A percentile compares a stretch with the other conserved stretches of the same genome.
phyloP scores from a whole-genome alignment of 2,329 filamentous ascomycete species.

The Diaporthe sp. region DNA sequence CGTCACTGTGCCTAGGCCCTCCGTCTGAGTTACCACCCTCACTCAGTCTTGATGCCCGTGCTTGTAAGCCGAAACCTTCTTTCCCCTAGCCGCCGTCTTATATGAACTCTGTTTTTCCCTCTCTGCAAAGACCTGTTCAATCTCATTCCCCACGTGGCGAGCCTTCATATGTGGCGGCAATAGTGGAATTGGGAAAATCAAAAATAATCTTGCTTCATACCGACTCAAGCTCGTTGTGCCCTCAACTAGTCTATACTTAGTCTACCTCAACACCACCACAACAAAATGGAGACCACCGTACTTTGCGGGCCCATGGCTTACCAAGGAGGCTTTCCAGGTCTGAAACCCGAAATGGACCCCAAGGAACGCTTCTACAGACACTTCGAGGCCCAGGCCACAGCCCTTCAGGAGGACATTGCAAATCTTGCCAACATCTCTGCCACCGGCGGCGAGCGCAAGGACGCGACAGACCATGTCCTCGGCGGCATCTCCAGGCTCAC shows the following conservation, averaged over 20 bases:
- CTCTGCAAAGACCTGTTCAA: neutral
- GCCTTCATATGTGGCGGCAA: neutral
- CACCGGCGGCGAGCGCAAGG: slow-evolving; percentile 80
- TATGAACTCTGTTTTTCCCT: slow-evolving; percentile 18
- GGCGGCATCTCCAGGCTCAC: slow-evolving; percentile 85
- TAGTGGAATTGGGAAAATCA: neutral
- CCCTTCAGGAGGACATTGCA: slow-evolving; percentile 81
- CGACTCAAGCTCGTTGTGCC: neutral
- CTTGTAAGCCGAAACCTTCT: slow-evolving; percentile 20
- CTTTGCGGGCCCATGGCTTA: slow-evolving; percentile 38
- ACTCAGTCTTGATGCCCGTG: slow-evolving; percentile 1
- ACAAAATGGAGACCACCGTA: slow-evolving; percentile 36
- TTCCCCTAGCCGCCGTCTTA: neutral
- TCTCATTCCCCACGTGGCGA: neutral
- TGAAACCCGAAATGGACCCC: slow-evolving; percentile 58
- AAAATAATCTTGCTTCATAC: neutral
- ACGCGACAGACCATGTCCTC: slow-evolving; percentile 85
- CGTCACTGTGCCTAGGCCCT: slow-evolving; percentile 35
- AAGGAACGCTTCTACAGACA: slow-evolving; percentile 89
- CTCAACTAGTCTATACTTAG: neutral
- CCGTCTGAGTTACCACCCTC: slow-evolving; percentile 6
- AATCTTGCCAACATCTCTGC: slow-evolving; percentile 73
- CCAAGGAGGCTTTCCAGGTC: slow-evolving; percentile 43
- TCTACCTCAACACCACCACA: neutral
- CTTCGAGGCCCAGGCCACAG: slow-evolving; percentile 85